Conservation (phyloP, 805 yeast genomes). For the Isabelozyma pseudorhagii region DNA sequence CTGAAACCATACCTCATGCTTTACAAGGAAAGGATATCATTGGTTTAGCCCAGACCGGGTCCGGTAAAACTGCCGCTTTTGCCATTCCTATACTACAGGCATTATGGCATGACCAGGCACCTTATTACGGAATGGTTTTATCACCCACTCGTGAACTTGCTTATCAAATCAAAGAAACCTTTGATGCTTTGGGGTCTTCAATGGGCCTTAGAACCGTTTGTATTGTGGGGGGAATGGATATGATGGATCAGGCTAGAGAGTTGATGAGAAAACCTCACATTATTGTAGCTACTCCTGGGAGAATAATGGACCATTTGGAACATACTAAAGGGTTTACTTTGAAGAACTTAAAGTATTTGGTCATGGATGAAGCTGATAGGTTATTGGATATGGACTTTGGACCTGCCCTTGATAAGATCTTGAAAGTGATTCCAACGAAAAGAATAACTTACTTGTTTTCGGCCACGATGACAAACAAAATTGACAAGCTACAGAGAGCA, state of each 20-base stretch:
- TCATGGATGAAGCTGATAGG: slow-evolving; percentile 97
- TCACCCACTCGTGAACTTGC: slow-evolving; percentile 87
- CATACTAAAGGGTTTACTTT: slow-evolving; percentile 87
- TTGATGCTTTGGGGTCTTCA: slow-evolving; percentile 84
- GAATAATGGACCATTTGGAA: slow-evolving; percentile 90
- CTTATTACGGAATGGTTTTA: slow-evolving; percentile 84
- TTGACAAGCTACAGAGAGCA: slow-evolving; percentile 92
- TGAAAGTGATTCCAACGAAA: slow-evolving; percentile 78
- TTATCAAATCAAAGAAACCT: slow-evolving; percentile 87
- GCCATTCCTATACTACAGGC: slow-evolving; percentile 93
- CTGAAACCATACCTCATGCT: slow-evolving; percentile 88
- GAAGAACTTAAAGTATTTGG: slow-evolving; percentile 73
- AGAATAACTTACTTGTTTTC: slow-evolving; percentile 85
- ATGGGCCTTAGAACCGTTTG: slow-evolving; percentile 93
- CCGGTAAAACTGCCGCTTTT: slow-evolving; percentile 98
- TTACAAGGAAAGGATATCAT: slow-evolving; percentile 87
- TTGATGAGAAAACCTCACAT: slow-evolving; percentile 92
- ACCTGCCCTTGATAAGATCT: slow-evolving; percentile 83
- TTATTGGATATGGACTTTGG: slow-evolving; percentile 95
- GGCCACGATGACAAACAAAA: slow-evolving; percentile 96
- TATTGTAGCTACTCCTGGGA: slow-evolving; percentile 93
- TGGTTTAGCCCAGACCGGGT: slow-evolving; percentile 96
- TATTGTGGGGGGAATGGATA: slow-evolving; percentile 96
- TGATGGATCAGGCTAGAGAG: slow-evolving; percentile 96
- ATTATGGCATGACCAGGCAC: slow-evolving; percentile 83